phyloP scores from a whole-genome alignment of 2,329 filamentous ascomycete species.

The Neocatenulostroma microsporum region DNA sequence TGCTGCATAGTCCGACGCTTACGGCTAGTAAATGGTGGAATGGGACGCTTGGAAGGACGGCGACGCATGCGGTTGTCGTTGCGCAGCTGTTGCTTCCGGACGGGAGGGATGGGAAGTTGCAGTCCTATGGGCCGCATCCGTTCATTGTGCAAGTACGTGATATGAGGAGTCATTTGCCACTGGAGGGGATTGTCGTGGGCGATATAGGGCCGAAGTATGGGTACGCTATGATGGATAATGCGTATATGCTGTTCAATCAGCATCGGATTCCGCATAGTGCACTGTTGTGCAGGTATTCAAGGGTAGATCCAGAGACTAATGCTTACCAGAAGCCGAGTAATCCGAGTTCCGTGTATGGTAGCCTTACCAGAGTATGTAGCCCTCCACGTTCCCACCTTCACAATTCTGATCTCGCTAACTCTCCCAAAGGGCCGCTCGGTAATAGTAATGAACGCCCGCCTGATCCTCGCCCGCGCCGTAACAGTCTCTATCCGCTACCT shows the following conservation, averaged over 20 bases:
- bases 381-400: too few species aligned
- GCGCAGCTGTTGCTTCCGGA: conserved; percentile 1
- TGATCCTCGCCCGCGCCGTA: neutral
- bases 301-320: neutral
- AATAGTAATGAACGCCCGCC: conserved; percentile 2
- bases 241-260: conserved; percentile 1
- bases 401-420: too few species aligned
- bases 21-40: conserved; percentile 4
- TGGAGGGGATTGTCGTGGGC: neutral
- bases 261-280: neutral
- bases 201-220: conserved; percentile 2
- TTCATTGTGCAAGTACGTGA: conserved; percentile 1
- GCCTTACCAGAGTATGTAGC: conserved; percentile 1
- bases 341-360: conserved; percentile 1
- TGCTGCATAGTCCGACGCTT: neutral
- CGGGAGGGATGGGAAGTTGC: neutral
- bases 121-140: neutral
- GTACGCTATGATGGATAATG: conserved; percentile 2
- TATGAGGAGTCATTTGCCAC: neutral
- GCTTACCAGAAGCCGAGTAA: neutral
- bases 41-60: neutral
- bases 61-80: conserved; percentile 1
- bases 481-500: too few species aligned
- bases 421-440: neutral
- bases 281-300: conserved; percentile 1